phyloP scores from a whole-genome alignment of 75 land plant genomes.

The Cupressus sempervirens region DNA sequence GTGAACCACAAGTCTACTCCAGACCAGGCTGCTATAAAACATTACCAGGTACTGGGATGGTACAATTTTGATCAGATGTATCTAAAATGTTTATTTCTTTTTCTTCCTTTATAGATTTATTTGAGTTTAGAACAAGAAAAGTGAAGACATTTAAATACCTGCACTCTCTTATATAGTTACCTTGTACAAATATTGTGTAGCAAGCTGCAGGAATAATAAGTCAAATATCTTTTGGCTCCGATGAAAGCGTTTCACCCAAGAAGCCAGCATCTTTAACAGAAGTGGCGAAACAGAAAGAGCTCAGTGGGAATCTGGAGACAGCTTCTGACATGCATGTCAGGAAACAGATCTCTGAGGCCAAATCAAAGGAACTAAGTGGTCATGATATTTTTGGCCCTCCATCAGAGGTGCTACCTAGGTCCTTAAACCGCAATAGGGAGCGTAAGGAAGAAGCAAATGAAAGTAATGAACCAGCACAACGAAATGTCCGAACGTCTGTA shows the following conservation, averaged over 20 bases:
- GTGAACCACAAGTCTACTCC: not conserved
- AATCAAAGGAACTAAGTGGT: conserved; percentile 48
- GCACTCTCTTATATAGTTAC: not conserved
- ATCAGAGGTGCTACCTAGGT: conserved; percentile 32
- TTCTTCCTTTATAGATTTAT: not conserved
- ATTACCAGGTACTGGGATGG: not conserved
- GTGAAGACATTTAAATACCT: not conserved
- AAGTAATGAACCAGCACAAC: conserved; percentile 12
- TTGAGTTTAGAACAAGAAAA: not conserved
- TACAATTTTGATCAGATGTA: not conserved
- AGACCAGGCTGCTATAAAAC: not conserved
- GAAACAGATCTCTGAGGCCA: conserved; percentile 34
- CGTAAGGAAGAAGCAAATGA: conserved; percentile 29
- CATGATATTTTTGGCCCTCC: conserved; percentile 50
- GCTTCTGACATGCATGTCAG: conserved; percentile 20
- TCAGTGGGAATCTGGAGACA: conserved; percentile 41
- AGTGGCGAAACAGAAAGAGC: conserved; percentile 51
- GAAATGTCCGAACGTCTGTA: conserved; percentile 44
- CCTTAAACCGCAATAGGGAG: conserved; percentile 24
- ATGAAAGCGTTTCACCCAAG: conserved; percentile 41
- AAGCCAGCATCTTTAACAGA: conserved; percentile 45
- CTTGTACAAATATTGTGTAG: not conserved
- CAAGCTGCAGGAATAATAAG: conserved; percentile 50
- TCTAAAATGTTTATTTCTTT: not conserved
- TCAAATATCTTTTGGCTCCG: conserved; percentile 39